Conservation (phyloP, 1,284 basidiomycete genomes). For the Malassezia slooffiae region DNA sequence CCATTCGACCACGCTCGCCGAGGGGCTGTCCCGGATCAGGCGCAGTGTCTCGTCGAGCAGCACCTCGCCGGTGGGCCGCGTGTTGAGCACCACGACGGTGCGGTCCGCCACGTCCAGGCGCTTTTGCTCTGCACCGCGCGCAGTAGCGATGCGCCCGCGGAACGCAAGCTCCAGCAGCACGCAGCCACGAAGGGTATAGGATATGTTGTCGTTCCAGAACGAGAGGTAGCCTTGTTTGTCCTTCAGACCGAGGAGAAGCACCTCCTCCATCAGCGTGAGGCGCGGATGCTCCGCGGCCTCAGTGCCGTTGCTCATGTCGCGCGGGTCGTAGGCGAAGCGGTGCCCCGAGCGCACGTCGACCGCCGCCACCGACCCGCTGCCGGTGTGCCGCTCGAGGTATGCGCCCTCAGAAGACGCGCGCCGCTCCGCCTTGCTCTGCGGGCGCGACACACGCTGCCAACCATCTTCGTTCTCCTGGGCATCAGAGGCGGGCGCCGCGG, state of each 20-base stretch:
- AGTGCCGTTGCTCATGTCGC: conserved; percentile 68
- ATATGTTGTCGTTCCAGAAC: conserved; percentile 47
- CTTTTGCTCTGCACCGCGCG: conserved; percentile 25
- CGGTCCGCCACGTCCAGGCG: conserved; percentile 24
- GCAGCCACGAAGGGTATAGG: conserved; percentile 41
- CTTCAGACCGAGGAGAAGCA: conserved; percentile 77
- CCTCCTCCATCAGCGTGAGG: conserved; percentile 93
- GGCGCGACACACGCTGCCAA: not conserved
- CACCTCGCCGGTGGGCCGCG: conserved; percentile 40
- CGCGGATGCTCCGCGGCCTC: conserved; percentile 68
- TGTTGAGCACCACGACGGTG: conserved; percentile 34
- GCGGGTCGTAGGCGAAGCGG: conserved; percentile 76
- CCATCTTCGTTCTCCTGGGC: not conserved
- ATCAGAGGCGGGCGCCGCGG: not conserved
- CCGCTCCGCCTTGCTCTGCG: not conserved
- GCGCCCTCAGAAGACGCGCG: too few relatives aligned
- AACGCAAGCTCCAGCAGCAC: conserved; percentile 43
- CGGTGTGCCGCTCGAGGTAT: not conserved
- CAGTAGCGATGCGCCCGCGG: conserved; percentile 32
- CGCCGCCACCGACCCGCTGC: conserved; percentile 21
- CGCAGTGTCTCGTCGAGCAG: conserved; percentile 43
- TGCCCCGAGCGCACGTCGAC: conserved; percentile 25
- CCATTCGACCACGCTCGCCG: conserved; percentile 38
- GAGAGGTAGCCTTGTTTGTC: conserved; percentile 54
- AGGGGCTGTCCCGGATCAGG: conserved; percentile 34